Evolutionary conservation across 2,329 filamentous ascomycete species (phyloP), one percentile per base, ranked within the genome.

Genomic region (Ceratocystis huliohia): DNA sequence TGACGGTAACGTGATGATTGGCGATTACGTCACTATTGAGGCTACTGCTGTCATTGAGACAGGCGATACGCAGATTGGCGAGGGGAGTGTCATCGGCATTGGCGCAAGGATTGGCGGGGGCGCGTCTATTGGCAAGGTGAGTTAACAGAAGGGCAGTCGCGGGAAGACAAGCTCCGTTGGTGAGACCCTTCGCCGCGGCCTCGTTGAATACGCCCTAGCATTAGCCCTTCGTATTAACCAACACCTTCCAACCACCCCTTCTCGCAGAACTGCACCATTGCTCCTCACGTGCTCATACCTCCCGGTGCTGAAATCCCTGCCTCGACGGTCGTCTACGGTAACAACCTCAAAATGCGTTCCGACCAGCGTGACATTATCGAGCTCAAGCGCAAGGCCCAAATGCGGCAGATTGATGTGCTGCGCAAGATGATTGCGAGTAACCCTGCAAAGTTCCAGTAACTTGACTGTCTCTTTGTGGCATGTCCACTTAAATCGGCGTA

Each of bases 311-410:
- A 78, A 10, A 72, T 92, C 0, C 82, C 82, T 0, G 87, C 90
- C 68, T 84, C 82, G 73, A 87, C 84, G 0, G 87, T 91, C 4
- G 77, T 91, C 25, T 91, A 84, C 74, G 86, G 87, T 0, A 82
- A 83, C 67, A 86, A 86, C 30, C 77, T 79, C 70, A 61, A 64
- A 46, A 78, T 79, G 69, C 79, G 85, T 68, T 74, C 74, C 37
- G 86, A 89, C 72, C 80, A 75, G 59, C 83, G 84, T 63, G 81
- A 82, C n/a, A 79, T 86, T 30, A 78, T 83, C 66, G 84, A 86
- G 56, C 75, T 86, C 69, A 83, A 85, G 72, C 80, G 88, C 71
- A 81, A 84, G 71, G 82, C 81, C 59, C 78, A 89, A 71, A 78
- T 83, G 46, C 84, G 84, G 70, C 87, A 91, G 74, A 84, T 89